Conservation (phyloP, 2,329 filamentous ascomycete genomes). For the Myriosclerotinia scirpicola region DNA sequence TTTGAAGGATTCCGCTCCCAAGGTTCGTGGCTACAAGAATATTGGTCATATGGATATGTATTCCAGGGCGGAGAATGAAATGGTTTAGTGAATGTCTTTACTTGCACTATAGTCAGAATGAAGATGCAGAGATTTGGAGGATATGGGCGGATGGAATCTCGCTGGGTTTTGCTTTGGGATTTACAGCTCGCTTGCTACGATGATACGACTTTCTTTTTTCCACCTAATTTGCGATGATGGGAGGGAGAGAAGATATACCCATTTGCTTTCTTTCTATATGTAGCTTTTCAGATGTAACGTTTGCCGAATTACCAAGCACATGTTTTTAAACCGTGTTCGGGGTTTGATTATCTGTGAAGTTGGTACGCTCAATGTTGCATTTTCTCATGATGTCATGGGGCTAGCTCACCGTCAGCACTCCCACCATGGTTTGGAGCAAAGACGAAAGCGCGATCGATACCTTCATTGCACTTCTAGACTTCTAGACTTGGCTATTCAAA, state of each 20-base stretch:
- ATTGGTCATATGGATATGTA: constrained; percentile 28
- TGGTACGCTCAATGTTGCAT: no score
- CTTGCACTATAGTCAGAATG: not conserved
- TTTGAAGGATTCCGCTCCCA: constrained; percentile 28
- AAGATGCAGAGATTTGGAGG: not conserved
- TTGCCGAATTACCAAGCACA: no score
- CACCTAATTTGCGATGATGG: no score
- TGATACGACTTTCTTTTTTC: not conserved
- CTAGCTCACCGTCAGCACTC: no score
- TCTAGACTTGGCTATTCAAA: no score
- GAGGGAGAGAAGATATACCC: not conserved
- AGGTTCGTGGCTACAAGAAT: constrained; percentile 29
- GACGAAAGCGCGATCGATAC: no score
- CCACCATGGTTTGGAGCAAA: no score
- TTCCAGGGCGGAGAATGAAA: not conserved
- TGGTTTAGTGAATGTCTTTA: not conserved
- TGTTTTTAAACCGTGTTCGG: no score
- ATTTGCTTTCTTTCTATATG: not conserved
- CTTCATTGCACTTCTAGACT: no score
- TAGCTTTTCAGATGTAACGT: not conserved
- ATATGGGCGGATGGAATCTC: not conserved
- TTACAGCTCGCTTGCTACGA: not conserved
- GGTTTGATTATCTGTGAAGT: no score
- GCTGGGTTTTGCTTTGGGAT: not conserved
- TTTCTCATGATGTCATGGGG: no score